Percentiles rank a stretch among this genome's conserved stretches.
Evolutionary conservation across 1,284 basidiomycete genomes (phyloP).

Genomic region (Papiliotrema fonsecae): DNA sequence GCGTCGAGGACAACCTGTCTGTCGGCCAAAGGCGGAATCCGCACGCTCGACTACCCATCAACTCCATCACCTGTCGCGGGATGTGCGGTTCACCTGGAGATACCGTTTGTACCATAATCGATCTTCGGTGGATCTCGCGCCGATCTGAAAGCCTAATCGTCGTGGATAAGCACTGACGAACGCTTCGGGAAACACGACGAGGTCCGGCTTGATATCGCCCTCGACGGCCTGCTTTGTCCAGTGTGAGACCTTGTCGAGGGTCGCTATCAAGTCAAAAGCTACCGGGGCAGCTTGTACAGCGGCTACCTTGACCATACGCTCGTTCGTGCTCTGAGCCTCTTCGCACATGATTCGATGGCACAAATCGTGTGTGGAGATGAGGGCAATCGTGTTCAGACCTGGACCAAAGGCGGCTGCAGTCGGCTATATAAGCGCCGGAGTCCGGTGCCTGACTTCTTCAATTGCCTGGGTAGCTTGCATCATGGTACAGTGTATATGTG

Average conservation of each 20-base stretch:
- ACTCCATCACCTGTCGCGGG: not conserved
- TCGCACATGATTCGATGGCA: no score
- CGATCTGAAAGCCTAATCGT: constrained; percentile 31
- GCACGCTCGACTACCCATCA: not conserved
- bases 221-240: constrained; percentile 55
- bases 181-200: constrained; percentile 69
- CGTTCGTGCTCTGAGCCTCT: no score
- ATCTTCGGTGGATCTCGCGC: constrained; percentile 22
- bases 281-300: constrained; percentile 38
- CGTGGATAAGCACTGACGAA: constrained; percentile 50
- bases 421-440: no score
- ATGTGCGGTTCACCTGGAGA: constrained; percentile 36
- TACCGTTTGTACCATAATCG: constrained; percentile 46
- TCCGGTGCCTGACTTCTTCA: no score
- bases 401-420: no score
- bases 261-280: constrained; percentile 55
- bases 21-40: not conserved
- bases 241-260: constrained; percentile 57
- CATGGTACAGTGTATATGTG: no score
- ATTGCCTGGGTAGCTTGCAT: no score
- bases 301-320: constrained; percentile 16
- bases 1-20: not conserved
- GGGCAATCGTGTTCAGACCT: no score
- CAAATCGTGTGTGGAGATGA: no score
- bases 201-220: constrained; percentile 52